These are phyloP conservation scores for Coelastrella sp. DNA, from an alignment of 139 green algal genomes.

Conservation along the genomic window DNA sequence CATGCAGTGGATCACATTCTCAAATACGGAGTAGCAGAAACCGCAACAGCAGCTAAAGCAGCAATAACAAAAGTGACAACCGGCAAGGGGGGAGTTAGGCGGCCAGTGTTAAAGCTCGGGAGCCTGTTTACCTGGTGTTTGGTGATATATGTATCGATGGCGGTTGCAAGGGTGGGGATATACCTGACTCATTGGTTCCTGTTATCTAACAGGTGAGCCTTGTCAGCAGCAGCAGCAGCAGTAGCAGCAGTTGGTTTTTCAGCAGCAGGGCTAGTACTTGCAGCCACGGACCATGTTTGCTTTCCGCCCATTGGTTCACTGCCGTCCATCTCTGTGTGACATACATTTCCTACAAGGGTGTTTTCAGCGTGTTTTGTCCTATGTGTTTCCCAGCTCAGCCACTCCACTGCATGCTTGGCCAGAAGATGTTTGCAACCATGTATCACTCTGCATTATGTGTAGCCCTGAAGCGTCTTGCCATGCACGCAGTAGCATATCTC, in stretches of 20 bases:
- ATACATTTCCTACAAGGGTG: no score
- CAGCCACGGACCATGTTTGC: no score
- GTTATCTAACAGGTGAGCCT: constrained; percentile 16
- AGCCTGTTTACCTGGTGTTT: constrained; percentile 8
- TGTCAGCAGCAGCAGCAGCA: not conserved
- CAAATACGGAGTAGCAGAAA: not conserved
- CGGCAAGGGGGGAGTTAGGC: not conserved
- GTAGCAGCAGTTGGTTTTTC: no score
- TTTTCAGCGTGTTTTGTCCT: no score
- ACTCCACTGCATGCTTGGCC: no score
- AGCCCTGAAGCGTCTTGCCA: no score
- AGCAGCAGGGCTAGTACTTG: not conserved
- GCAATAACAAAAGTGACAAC: not conserved
- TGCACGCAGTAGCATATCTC: no score
- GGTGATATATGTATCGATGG: constrained; percentile 23
- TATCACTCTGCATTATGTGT: no score
- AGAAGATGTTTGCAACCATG: no score
- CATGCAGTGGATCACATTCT: not conserved
- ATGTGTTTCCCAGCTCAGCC: no score
- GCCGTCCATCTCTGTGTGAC: no score
- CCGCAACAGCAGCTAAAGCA: not conserved
- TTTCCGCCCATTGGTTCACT: no score
- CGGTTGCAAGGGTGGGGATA: constrained; percentile 7
- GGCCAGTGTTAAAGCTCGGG: not conserved
- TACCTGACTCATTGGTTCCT: constrained; percentile 37